Percentiles rank a stretch among this genome's conserved stretches.
Conservation (phyloP, 768 basidiomycete genomes). For the Termitomyces sp. region DNA sequence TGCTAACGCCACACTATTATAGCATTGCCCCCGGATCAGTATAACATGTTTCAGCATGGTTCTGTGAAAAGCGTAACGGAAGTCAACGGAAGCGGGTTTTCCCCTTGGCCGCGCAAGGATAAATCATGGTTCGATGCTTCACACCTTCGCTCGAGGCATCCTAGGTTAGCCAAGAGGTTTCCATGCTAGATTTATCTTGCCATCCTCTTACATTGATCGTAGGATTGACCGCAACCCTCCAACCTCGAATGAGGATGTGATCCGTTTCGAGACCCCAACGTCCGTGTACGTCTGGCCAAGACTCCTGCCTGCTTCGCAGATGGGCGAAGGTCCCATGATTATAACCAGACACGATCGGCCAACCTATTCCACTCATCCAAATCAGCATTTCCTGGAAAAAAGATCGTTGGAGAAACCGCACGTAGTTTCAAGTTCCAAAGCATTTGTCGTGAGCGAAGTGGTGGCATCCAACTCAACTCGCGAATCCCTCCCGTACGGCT, state of each 20-base stretch:
- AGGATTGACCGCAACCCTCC: not conserved
- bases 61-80: not conserved
- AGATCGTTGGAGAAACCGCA: not conserved
- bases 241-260: not conserved
- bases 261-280: constrained; percentile 34
- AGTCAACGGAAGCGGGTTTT: not conserved
- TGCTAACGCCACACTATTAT: constrained; percentile 2
- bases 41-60: not conserved
- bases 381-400: not conserved
- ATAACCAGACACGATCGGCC: constrained; percentile 23
- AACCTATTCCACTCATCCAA: not conserved
- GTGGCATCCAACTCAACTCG: not conserved
- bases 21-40: not conserved
- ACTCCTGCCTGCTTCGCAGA: constrained; percentile 41
- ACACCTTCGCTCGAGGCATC: not conserved
- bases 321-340: constrained; percentile 34
- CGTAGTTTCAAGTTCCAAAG: not conserved
- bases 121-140: not conserved
- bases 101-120: not conserved
- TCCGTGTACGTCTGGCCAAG: constrained; percentile 47
- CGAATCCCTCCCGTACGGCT: not conserved
- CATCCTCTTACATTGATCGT: not conserved
- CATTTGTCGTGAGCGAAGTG: not conserved
- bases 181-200: not conserved
- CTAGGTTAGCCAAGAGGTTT: not conserved